These are phyloP conservation scores for Neurospora tetraspora DNA, from an alignment of 495 filamentous ascomycete species.

Conservation along the genomic window DNA sequence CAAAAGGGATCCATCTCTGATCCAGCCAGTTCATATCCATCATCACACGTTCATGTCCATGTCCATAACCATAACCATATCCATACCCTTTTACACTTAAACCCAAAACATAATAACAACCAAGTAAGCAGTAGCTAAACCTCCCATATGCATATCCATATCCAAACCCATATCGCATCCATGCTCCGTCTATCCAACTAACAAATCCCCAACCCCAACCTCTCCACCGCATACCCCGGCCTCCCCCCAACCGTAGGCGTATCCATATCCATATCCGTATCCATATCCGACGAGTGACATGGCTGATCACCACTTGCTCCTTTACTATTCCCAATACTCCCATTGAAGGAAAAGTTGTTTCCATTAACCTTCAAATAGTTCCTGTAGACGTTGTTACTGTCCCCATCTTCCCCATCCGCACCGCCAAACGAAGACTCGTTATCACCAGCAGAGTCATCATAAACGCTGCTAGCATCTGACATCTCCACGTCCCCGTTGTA, in stretches of 20 bases:
- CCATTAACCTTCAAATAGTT: background rate
- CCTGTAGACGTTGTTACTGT: background rate
- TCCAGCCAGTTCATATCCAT: background rate
- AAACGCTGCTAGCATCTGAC: conserved; percentile 28
- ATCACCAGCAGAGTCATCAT: conserved; percentile 21
- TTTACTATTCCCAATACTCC: background rate
- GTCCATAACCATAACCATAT: background rate
- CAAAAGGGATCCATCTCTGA: background rate
- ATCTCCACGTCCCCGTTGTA: conserved; percentile 30
- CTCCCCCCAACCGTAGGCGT: conserved; percentile 23
- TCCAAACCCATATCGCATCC: background rate
- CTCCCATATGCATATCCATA: background rate
- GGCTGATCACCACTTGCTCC: background rate
- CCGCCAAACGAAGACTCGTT: conserved; percentile 7
- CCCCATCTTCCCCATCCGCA: background rate
- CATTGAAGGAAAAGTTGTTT: background rate
- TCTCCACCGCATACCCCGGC: conserved; percentile 2
- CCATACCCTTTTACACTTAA: background rate
- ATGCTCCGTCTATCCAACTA: conserved; percentile 3
- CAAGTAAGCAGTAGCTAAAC: background rate
- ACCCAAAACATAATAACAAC: background rate
- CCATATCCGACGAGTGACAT: conserved; percentile 10
- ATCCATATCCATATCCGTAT: conserved; percentile 17
- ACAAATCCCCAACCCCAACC: conserved; percentile 5
- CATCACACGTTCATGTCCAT: background rate